phyloP scores from a whole-genome alignment of 768 basidiomycete species.

The Russula sp. region DNA sequence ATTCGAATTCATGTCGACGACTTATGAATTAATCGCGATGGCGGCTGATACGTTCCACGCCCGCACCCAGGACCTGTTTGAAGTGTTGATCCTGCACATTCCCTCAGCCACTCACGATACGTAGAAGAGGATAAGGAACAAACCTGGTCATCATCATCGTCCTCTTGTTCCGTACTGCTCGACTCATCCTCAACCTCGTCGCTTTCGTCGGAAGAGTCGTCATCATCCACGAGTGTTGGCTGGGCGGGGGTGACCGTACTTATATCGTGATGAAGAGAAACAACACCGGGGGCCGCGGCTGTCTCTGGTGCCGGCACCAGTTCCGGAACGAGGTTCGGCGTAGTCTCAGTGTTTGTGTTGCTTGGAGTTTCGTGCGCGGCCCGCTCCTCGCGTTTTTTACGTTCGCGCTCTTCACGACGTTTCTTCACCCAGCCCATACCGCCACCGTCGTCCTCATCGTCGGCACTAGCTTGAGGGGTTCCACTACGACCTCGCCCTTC shows the following conservation, averaged over 20 bases:
- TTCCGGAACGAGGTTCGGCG: background rate
- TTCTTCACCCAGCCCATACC: conserved; percentile 77
- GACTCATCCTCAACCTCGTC: conserved; percentile 19
- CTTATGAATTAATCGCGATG: conserved; percentile 15
- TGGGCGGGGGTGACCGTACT: background rate
- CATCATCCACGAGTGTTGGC: conserved; percentile 20
- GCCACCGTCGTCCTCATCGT: conserved; percentile 67
- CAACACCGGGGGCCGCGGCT: background rate
- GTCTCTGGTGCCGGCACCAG: background rate
- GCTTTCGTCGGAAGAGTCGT: conserved; percentile 20
- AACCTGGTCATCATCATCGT: conserved; percentile 28
- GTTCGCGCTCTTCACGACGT: conserved; percentile 49
- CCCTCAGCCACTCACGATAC: background rate
- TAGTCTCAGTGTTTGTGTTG: conserved; percentile 20
- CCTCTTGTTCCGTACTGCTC: conserved; percentile 16
- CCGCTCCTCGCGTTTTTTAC: conserved; percentile 35
- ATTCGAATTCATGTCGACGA: background rate
- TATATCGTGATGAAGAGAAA: background rate
- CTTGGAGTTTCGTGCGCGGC: conserved; percentile 26
- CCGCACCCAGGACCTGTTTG: conserved; percentile 20
- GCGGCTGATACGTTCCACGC: conserved; percentile 23
- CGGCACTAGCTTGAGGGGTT: conserved; percentile 22
- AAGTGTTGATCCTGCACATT: conserved; percentile 8
- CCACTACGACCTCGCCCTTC: conserved; percentile 19
- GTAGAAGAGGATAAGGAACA: conserved; percentile 12